phyloP scores from a whole-genome alignment of 805 yeast genomes.

The Candida montana region DNA sequence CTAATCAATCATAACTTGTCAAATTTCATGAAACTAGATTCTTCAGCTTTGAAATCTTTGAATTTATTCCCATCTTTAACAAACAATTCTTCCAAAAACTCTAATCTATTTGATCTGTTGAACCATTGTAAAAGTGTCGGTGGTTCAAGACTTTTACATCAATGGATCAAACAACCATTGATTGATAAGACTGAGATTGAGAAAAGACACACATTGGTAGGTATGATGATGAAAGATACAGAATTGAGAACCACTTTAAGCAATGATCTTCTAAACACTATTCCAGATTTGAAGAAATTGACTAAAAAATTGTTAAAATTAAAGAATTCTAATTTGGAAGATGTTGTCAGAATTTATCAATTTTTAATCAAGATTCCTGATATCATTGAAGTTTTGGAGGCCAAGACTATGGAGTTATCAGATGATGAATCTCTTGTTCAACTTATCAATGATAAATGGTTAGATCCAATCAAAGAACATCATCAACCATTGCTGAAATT shows the following conservation, averaged over 20 bases:
- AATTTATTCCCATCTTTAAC: constrained; percentile 64
- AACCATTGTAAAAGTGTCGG: constrained; percentile 85
- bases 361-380: constrained; percentile 68
- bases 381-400: constrained; percentile 46
- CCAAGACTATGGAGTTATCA: constrained; percentile 20
- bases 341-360: constrained; percentile 85
- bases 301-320: constrained; percentile 54
- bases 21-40: constrained; percentile 86
- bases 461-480: constrained; percentile 46
- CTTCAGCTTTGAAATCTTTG: constrained; percentile 83
- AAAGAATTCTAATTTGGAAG: constrained; percentile 65
- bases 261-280: constrained; percentile 58
- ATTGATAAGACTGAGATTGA: constrained; percentile 55
- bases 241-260: constrained; percentile 60
- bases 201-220: constrained; percentile 73
- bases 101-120: constrained; percentile 74
- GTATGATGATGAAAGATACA: constrained; percentile 62
- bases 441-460: constrained; percentile 50
- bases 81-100: constrained; percentile 35
- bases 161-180: constrained; percentile 95
- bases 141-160: constrained; percentile 83
- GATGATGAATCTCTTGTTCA: constrained; percentile 24
- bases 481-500: constrained; percentile 54
- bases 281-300: constrained; percentile 80
- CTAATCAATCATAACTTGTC: constrained; percentile 64